Evolutionary conservation across 2,329 filamentous ascomycete species (phyloP), one percentile per base, ranked within the genome.

Genomic region (Herpotrichia juniperi): DNA sequence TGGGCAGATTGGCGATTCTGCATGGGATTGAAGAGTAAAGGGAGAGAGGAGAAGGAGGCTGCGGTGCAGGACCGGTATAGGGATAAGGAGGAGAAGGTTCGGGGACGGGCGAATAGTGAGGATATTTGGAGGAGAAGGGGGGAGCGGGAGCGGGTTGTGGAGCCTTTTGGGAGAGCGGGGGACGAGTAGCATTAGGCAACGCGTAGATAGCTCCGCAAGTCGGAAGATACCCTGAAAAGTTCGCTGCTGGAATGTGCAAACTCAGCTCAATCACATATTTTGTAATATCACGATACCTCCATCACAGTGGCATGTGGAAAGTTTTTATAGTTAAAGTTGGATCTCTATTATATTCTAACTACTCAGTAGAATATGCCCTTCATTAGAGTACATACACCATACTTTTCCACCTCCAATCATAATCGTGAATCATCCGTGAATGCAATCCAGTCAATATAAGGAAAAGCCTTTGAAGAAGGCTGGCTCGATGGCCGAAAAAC

Each of bases 1-100:
- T 97, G 93, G 92, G 84, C 88, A 55, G 90, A 96, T 74, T 97
- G 96, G 76, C 96, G 93, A 90, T 93, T 97, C 78, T 99, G 94
- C 80, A 97, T 97, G 93, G 87, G 90, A 58, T 87, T 87, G 31
- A 87, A 88, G 65, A 81, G 82, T 1, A 86, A 86, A 66, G 74
- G 81, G 0, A 82, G 84, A 21, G 76, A 81, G 37, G 77, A 85
- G 60, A 85, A 85, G 64, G 85, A 83, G 53, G 82, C 76, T 57
- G 69, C 76, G 62, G 82, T 96, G 49, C 79, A 80, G 54, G 84
- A 85, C 42, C 85, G 87, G 74, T 91, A 93, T 75, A 80, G 84
- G 57, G 80, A 83, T 58, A 88, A 87, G 73, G 83, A 83, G 32
- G 76, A 78, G 58, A 88, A 86, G 71, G 88, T 91, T 73, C 82